These are phyloP conservation scores for Colletotrichum acutatum DNA, from an alignment of 2,329 filamentous ascomycete genomes.

Conservation along the genomic window DNA sequence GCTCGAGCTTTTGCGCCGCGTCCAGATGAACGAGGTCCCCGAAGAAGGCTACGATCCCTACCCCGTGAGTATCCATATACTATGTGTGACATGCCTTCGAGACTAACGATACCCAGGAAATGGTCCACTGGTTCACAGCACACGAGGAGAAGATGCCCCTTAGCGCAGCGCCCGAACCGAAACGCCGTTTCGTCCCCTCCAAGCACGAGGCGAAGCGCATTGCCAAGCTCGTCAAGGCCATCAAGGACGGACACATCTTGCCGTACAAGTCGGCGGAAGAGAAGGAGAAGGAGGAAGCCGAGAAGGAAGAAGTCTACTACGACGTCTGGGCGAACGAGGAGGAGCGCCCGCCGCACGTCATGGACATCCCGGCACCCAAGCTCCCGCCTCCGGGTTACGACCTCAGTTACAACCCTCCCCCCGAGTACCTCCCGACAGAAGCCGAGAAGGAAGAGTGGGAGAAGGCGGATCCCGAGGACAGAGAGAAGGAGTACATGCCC, in stretches of 20 bases:
- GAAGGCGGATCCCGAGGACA: slow-evolving; percentile 86
- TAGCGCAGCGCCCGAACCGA: slow-evolving; percentile 94
- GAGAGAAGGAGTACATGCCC: slow-evolving; percentile 89
- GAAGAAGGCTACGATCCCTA: slow-evolving; percentile 94
- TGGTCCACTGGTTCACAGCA: slow-evolving; percentile 93
- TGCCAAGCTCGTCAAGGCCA: slow-evolving; percentile 97
- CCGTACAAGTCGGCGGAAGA: slow-evolving; percentile 84
- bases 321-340: slow-evolving; percentile 97
- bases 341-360: slow-evolving; percentile 82
- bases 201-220: slow-evolving; percentile 97
- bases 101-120: slow-evolving; percentile 64
- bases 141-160: slow-evolving; percentile 94
- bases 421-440: slow-evolving; percentile 90
- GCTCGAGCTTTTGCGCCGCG: slow-evolving; percentile 85
- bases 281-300: slow-evolving; percentile 74
- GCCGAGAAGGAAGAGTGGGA: slow-evolving; percentile 90
- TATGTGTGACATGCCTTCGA: slow-evolving; percentile 15
- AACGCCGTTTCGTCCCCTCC: slow-evolving; percentile 93
- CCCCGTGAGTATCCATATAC: slow-evolving; percentile 64
- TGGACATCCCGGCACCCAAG: slow-evolving; percentile 96
- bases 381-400: slow-evolving; percentile 93
- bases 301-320: slow-evolving; percentile 78
- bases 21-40: slow-evolving; percentile 89
- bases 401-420: slow-evolving; percentile 94
- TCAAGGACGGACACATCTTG: slow-evolving; percentile 91